Evolutionary conservation across 495 filamentous ascomycete species (phyloP).

Genomic region (Aspergillus sclerotioniger): DNA sequence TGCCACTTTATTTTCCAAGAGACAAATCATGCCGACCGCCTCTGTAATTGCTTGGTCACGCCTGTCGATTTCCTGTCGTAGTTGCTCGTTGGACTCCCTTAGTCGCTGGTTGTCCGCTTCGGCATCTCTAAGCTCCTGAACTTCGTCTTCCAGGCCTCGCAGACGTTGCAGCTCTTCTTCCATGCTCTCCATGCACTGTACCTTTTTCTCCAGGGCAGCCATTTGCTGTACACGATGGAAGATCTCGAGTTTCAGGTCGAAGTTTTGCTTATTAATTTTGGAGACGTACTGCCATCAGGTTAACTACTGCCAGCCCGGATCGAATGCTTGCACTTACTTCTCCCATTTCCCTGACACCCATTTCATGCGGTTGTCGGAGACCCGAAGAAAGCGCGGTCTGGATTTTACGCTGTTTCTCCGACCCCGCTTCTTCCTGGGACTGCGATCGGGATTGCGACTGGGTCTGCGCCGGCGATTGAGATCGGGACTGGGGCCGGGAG

Average conservation of each 20-base stretch:
- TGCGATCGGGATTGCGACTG: conserved; percentile 24
- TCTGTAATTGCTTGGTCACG: conserved; percentile 77
- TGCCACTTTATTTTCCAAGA: conserved; percentile 66
- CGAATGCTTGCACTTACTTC: conserved; percentile 32
- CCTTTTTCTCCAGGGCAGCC: conserved; percentile 63
- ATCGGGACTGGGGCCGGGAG: conserved; percentile 14
- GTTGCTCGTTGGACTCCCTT: conserved; percentile 60
- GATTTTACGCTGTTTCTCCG: conserved; percentile 36
- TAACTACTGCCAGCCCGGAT: neutral
- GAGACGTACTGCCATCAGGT: conserved; percentile 44
- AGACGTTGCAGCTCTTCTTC: conserved; percentile 66
- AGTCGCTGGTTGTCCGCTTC: conserved; percentile 47
- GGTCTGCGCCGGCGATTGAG: conserved; percentile 14
- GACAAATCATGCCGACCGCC: conserved; percentile 76
- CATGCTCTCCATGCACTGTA: conserved; percentile 65
- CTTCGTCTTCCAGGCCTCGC: conserved; percentile 58
- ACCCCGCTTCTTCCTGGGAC: conserved; percentile 31
- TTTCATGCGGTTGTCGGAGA: conserved; percentile 41
- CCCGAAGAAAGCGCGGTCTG: conserved; percentile 26
- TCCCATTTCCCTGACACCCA: conserved; percentile 52
- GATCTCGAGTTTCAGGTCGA: conserved; percentile 83
- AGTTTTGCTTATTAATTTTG: conserved; percentile 81
- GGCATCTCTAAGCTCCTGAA: conserved; percentile 60
- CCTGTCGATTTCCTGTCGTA: conserved; percentile 68
- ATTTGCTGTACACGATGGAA: conserved; percentile 68